Conservation (phyloP, 768 basidiomycete genomes). For the Sistotremastrum suecicum region DNA sequence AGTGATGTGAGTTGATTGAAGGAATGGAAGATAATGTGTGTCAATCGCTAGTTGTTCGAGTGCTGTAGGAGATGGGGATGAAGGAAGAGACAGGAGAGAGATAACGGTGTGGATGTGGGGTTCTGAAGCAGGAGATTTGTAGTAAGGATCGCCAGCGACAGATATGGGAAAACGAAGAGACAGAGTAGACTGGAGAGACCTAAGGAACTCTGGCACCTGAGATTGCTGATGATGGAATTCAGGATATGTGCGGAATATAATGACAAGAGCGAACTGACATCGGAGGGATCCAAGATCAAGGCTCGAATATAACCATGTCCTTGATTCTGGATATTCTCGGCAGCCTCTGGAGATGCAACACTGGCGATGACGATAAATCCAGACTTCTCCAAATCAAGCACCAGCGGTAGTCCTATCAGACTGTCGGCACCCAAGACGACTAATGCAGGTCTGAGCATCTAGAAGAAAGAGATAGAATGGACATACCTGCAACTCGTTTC, state of each 20-base stretch:
- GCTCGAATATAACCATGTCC: conserved; percentile 69
- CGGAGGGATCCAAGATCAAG: conserved; percentile 64
- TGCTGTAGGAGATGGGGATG: conserved; percentile 34
- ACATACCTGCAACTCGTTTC: conserved; percentile 19
- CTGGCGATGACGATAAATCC: conserved; percentile 79
- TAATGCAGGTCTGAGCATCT: conserved; percentile 15
- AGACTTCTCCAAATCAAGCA: conserved; percentile 57
- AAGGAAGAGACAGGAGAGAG: conserved; percentile 53
- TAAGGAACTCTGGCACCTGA: conserved; percentile 60
- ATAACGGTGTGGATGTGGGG: conserved; percentile 69
- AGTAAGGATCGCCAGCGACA: conserved; percentile 65
- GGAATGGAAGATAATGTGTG: conserved; percentile 51
- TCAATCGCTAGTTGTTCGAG: conserved; percentile 57
- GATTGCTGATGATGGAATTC: conserved; percentile 34
- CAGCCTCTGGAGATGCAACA: conserved; percentile 56
- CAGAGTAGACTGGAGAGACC: conserved; percentile 66
- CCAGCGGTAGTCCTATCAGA: conserved; percentile 54
- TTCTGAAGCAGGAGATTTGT: conserved; percentile 36
- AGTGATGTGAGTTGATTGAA: conserved; percentile 60
- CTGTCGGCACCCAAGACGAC: conserved; percentile 76
- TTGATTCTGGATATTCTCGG: conserved; percentile 44
- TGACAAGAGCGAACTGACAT: conserved; percentile 19
- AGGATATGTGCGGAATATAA: not conserved
- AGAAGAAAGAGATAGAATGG: conserved; percentile 1
- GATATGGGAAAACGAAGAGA: conserved; percentile 74